Evolutionary conservation across 768 basidiomycete species (phyloP).

Genomic region (Peribolospora kevripleyi): DNA sequence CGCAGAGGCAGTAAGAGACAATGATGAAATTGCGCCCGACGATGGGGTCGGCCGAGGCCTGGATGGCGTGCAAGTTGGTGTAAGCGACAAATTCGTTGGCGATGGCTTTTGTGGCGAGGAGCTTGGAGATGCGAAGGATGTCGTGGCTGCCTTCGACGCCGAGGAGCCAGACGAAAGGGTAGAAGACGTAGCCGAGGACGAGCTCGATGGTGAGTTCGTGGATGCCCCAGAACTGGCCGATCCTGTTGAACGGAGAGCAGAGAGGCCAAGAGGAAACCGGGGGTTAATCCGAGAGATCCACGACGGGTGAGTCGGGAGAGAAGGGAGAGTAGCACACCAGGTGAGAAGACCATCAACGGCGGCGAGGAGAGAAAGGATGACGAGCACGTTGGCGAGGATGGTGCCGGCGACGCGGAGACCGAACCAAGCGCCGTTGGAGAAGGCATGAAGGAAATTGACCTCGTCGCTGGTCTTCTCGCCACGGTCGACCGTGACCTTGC

Average conservation of each 20-base stretch:
- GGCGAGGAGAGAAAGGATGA: conserved; percentile 57
- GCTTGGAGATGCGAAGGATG: conserved; percentile 45
- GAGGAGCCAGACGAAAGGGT: conserved; percentile 60
- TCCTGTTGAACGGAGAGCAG: conserved; percentile 22
- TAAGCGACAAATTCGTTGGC: conserved; percentile 70
- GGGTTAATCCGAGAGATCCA: too few relatives aligned
- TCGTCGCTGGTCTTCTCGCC: conserved; percentile 37
- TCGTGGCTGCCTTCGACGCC: conserved; percentile 15
- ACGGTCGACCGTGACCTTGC: conserved; percentile 52
- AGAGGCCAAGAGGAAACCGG: not conserved
- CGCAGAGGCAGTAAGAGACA: conserved; percentile 65
- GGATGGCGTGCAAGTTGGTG: conserved; percentile 26
- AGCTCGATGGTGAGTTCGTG: conserved; percentile 59
- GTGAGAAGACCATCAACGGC: conserved; percentile 62
- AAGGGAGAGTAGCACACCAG: conserved; percentile 16
- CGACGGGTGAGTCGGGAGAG: too few relatives aligned
- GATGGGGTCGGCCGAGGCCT: conserved; percentile 32
- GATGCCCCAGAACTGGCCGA: conserved; percentile 65
- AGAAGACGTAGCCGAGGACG: conserved; percentile 63
- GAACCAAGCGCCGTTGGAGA: conserved; percentile 37
- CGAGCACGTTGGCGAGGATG: conserved; percentile 43
- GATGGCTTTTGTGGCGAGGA: conserved; percentile 65
- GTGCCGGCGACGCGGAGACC: conserved; percentile 6
- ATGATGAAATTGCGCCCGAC: conserved; percentile 55
- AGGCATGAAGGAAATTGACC: conserved; percentile 71